Evolutionary conservation across 208 protist genomes (phyloP).

Genomic region (Trypanosoma vivax): DNA sequence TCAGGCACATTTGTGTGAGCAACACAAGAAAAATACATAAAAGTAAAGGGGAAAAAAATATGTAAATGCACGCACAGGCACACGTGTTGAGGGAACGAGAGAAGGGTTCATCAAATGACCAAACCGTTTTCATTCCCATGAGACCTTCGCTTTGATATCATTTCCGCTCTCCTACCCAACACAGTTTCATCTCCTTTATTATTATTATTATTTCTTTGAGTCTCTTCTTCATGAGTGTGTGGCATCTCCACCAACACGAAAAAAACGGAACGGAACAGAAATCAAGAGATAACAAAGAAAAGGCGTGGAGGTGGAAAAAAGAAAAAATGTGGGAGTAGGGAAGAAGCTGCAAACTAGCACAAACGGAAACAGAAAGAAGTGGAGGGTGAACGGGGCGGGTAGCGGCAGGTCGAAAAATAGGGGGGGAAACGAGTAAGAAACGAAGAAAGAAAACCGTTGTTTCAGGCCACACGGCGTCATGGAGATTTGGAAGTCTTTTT

Average conservation of each 20-base stretch:
- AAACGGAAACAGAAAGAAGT: not conserved
- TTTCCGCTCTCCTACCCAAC: no score
- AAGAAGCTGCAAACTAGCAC: constrained; percentile 1
- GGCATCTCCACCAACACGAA: no score
- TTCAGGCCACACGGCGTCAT: no score
- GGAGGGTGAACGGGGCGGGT: not conserved
- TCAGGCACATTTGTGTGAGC: constrained; percentile 4
- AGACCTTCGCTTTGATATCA: no score
- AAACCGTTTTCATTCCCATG: no score
- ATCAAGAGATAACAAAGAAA: not conserved
- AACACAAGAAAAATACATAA: constrained; percentile 7
- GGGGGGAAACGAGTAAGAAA: not conserved
- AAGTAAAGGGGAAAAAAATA: constrained; percentile 8
- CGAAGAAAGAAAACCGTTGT: constrained; percentile 2
- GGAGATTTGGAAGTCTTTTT: not conserved
- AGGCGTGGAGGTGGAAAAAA: constrained; percentile 4
- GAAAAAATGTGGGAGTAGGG: not conserved
- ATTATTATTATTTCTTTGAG: no score
- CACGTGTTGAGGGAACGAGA: not conserved
- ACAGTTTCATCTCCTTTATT: no score
- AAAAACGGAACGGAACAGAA: not conserved
- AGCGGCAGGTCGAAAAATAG: constrained; percentile 1
- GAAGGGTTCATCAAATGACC: not conserved
- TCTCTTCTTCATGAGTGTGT: no score
- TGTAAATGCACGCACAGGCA: not conserved